Evolutionary conservation across 257 asterid species (phyloP).

Genomic region (Solanum medicagineum): DNA sequence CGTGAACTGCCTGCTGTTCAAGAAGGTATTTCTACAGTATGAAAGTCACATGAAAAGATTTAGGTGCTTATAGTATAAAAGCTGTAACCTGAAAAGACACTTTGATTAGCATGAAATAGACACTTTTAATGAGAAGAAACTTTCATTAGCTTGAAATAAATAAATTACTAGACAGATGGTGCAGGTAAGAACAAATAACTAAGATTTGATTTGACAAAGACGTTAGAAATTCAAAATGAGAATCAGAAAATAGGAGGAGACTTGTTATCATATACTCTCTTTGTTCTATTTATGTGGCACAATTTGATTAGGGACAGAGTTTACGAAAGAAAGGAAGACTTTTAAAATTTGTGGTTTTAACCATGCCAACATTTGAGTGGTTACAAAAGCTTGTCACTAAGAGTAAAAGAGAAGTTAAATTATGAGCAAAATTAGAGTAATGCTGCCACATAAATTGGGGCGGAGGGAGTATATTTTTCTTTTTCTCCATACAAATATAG

Average conservation of each 20-base stretch:
- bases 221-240: neutral
- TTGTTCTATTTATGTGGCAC: neutral
- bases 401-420: neutral
- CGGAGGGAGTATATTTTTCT: neutral
- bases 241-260: neutral
- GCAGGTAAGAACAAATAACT: neutral
- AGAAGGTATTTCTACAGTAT: conserved; percentile 75
- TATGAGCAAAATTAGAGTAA: neutral
- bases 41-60: neutral
- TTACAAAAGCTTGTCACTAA: neutral
- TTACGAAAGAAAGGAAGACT: neutral
- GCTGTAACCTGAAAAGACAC: neutral
- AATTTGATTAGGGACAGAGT: neutral
- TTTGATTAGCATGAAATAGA: neutral
- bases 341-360: neutral
- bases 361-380: neutral
- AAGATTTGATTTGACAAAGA: neutral
- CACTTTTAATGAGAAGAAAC: neutral
- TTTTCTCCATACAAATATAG: neutral
- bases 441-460: neutral
- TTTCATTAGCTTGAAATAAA: neutral
- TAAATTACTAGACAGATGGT: neutral
- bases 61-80: neutral
- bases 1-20: conserved; percentile 84
- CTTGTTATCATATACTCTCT: neutral